These are phyloP conservation scores for Gracilariopsis chorda DNA, from an alignment of 23 red algal genomes.

Conservation along the genomic window DNA sequence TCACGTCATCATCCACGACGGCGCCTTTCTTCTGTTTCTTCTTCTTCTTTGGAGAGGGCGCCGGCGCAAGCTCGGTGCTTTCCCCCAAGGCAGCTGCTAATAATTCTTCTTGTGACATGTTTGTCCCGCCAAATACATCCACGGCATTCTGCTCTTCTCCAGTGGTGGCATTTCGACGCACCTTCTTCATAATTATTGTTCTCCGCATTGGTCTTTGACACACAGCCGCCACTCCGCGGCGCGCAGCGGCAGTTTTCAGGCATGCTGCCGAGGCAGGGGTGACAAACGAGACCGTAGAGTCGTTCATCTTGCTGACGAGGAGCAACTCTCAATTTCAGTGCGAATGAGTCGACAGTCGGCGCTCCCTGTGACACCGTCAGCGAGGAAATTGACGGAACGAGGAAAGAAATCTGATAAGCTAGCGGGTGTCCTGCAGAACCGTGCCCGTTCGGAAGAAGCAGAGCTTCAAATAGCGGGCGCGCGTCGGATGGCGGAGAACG, in stretches of 20 bases:
- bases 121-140: conserved; percentile 40
- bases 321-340: too few species aligned
- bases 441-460: too few species aligned
- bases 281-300: conserved; percentile 4
- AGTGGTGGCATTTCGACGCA: background rate
- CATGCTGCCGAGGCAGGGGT: conserved; percentile 4
- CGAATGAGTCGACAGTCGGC: too few species aligned
- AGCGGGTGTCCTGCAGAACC: too few species aligned
- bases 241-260: background rate
- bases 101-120: conserved; percentile 47
- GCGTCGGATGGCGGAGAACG: background rate
- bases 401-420: too few species aligned
- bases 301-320: too few species aligned
- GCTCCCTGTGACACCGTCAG: too few species aligned
- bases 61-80: background rate
- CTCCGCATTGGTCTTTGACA: background rate
- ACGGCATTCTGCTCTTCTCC: conserved; percentile 49
- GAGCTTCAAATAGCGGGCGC: too few species aligned
- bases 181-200: conserved; percentile 33
- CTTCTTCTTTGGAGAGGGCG: conserved; percentile 39
- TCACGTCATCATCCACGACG: conserved; percentile 28
- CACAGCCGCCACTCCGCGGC: background rate
- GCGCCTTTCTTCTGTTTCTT: conserved; percentile 42
- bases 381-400: too few species aligned
- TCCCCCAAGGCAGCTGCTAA: conserved; percentile 35